These are phyloP conservation scores for Escovopsis sp. DNA, from an alignment of 2,329 filamentous ascomycete genomes.

Conservation along the genomic window DNA sequence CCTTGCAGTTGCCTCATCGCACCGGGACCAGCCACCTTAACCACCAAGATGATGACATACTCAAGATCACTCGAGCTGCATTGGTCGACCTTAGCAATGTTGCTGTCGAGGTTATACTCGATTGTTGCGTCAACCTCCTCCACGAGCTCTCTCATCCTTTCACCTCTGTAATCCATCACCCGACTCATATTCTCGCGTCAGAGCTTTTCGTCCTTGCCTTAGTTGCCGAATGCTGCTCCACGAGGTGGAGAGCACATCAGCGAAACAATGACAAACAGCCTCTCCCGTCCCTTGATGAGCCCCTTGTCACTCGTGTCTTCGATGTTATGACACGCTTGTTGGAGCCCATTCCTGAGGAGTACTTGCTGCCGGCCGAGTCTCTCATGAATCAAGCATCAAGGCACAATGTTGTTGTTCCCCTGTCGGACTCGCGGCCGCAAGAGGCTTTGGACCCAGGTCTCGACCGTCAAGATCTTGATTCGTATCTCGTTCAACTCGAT, in stretches of 20 bases:
- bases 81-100: constrained; percentile 44
- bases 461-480: constrained; percentile 15
- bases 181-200: constrained; percentile 45
- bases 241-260: constrained; percentile 39
- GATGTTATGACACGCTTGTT: constrained; percentile 42
- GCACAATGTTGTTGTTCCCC: constrained; percentile 22
- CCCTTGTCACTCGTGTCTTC: constrained; percentile 39
- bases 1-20: constrained; percentile 45
- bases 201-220: constrained; percentile 50
- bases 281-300: constrained; percentile 31
- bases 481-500: constrained; percentile 34
- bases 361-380: constrained; percentile 38
- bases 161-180: constrained; percentile 35
- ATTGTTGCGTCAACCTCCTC: constrained; percentile 40
- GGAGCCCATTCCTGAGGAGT: constrained; percentile 42
- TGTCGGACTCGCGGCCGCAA: constrained; percentile 9
- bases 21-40: constrained; percentile 43
- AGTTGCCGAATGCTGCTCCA: constrained; percentile 49
- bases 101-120: constrained; percentile 38
- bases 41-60: constrained; percentile 45
- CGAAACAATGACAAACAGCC: constrained; percentile 10
- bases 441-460: constrained; percentile 8
- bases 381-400: constrained; percentile 38
- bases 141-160: constrained; percentile 44
- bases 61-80: constrained; percentile 44